Percentiles rank a stretch among this genome's conserved stretches.
Conservation (phyloP, 2,329 filamentous ascomycete species). For the Diaporthe caulivora region DNA sequence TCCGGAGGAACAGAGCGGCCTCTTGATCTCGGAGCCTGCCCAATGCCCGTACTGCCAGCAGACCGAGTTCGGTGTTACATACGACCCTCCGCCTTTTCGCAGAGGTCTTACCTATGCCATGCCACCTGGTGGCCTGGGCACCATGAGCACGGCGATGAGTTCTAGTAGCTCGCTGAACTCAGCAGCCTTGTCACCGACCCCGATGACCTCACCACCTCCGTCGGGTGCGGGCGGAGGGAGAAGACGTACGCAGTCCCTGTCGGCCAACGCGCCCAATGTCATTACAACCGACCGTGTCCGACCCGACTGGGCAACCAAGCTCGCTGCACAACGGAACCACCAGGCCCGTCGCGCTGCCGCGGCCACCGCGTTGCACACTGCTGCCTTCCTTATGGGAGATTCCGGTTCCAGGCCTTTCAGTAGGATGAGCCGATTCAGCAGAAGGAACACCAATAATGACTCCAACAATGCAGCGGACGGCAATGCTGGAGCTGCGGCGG, state of each 20-base stretch:
- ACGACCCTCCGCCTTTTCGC: constrained; percentile 88
- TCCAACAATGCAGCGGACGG: constrained; percentile 46
- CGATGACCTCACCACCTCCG: constrained; percentile 49
- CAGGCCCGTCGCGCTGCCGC: constrained; percentile 89
- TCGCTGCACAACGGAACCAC: constrained; percentile 86
- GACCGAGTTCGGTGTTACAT: constrained; percentile 96
- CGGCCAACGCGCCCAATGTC: constrained; percentile 85
- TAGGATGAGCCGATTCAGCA: constrained; percentile 67
- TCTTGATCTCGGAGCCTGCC: constrained; percentile 90
- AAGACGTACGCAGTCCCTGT: constrained; percentile 72
- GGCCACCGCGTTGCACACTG: constrained; percentile 93
- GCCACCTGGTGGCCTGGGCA: constrained; percentile 58
- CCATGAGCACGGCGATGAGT: constrained; percentile 80
- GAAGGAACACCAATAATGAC: constrained; percentile 62
- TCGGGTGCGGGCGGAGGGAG: constrained; percentile 53
- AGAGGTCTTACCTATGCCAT: constrained; percentile 81
- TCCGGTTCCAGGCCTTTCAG: constrained; percentile 63
- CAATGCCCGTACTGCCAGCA: constrained; percentile 96
- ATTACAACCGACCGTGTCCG: constrained; percentile 93
- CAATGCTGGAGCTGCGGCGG: constrained; percentile 46
- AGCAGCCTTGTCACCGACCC: constrained; percentile 54
- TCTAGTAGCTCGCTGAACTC: constrained; percentile 85
- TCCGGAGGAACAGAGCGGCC: constrained; percentile 67
- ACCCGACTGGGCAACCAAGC: constrained; percentile 93
- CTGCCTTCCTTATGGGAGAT: constrained; percentile 88